Base-by-base conservation (phyloP, 2,329 filamentous ascomycete genomes). In the Aspergillus unguis region DNA sequence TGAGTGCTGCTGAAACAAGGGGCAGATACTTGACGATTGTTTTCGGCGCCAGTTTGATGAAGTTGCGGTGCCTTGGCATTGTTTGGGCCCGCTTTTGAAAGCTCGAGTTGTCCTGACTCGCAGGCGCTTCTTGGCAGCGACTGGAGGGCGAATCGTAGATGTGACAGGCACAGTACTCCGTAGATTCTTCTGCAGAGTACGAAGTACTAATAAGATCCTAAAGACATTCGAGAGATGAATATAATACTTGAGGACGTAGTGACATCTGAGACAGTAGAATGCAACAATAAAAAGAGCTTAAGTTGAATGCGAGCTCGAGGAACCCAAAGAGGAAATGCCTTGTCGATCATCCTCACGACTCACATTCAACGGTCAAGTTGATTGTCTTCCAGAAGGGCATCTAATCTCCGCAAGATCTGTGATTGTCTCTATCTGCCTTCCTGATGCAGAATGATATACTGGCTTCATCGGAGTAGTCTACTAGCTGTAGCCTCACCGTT, bases 41-140 rank as follows among this genome's bases (percentile, higher is more conserved):
- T 49, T 49, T 61, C 63, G 60, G 65, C 63, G 65, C 63, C 64
- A 68, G 66, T 68, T 70, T 69, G 59, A 68, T 61, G 56, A 43
- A 59, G 57, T 46, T 63, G 61, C 61, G 62, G 58, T 58, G 55
- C 32, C 58, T 62, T 62, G 60, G 60, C 57, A 53, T 54, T 51
- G 53, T 55, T 59, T 53, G 45, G 51, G 26, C 51, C 54, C 48
- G 55, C 52, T 31, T 36, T 17, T 17, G 17, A 44, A 17, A 42
- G 17, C 33, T 48, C 33, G 47, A 31, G 29, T 44, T 23, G 32
- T 47, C 50, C 38, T 46, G 41, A 53, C 37, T 48, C 37, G 35
- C 33, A 26, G 26, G 31, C 28, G 28, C 28, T 45, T 48, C 33
- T 47, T 48, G 47, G 43, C 32, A 37, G 36, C 8, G 23, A 29